Base-by-base conservation (phyloP, 73 alveolate genomes). In the Symbiodinium natans region DNA sequence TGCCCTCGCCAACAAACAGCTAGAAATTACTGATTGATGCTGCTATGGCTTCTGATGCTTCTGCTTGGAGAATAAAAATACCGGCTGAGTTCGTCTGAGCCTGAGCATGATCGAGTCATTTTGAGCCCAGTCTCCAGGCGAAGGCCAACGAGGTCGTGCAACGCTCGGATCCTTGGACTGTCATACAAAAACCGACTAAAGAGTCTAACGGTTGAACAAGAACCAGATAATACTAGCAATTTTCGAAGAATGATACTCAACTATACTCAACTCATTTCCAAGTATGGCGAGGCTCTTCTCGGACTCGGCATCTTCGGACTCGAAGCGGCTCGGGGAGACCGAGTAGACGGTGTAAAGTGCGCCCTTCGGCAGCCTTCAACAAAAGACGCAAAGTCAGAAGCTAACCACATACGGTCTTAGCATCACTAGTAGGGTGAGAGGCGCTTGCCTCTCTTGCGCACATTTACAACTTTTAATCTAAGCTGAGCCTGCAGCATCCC, bases 91-190 rank as follows among this genome's bases (percentile, higher is more conserved):
- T 10, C 85, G 39, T 21, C 43, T 23, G 15, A 10, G 41, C 43
- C 85, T n/a, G 33, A 27, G 39, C 4, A 19, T 25, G 19, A 68
- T 68, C 36, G 11, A 52, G 73, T 52, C 73, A 15, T 52, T 52
- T 21, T 71, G 33, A 21, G 31, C 41, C 95, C 33, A 89, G 95
- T 13, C 23, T 9, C 95, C 75, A 89, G 46, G 34, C 95, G 95
- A 0, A 89, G 73, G 39, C 95, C 95, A n/a, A 89, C 95, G 6
- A 89, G 86, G 73, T 89, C 95, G 43, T 89, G 95, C 43, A 89
- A 41, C 8, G 75, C 95, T 15, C 75, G 74, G 95, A 89, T 68
- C 95, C 95, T 89, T 29, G 38, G 43, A 8, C 63, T 8, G 63
- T 48, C 17, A 10, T 48, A 10, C 63, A 10, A 8, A 17, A 48